Evolutionary conservation across 345 rosid genomes (phyloP).

Genomic region (Citrus trifoliata): DNA sequence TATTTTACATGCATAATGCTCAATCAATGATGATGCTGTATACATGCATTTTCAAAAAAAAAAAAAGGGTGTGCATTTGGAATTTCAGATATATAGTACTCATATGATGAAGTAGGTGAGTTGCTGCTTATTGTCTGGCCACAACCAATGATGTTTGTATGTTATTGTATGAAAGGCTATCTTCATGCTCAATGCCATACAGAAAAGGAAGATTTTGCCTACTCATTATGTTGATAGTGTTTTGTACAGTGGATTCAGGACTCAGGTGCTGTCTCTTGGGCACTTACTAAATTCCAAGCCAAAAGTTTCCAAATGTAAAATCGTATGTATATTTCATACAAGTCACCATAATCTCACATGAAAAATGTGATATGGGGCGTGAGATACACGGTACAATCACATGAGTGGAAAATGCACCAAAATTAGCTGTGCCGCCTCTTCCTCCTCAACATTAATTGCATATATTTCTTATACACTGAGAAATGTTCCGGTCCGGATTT

Average conservation of each 20-base stretch:
- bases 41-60: too few relatives aligned
- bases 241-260: too few relatives aligned
- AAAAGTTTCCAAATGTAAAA: not conserved
- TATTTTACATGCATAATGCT: too few relatives aligned
- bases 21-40: too few relatives aligned
- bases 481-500: too few relatives aligned
- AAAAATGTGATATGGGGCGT: not conserved
- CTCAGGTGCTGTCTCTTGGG: not conserved
- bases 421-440: too few relatives aligned
- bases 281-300: not conserved
- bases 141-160: not conserved
- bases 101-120: not conserved
- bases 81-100: too few relatives aligned
- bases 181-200: constrained; percentile 1
- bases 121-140: not conserved
- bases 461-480: too few relatives aligned
- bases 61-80: too few relatives aligned
- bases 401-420: not conserved
- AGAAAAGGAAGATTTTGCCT: not conserved
- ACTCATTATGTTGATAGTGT: not conserved
- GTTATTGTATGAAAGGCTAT: not conserved
- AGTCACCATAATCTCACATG: not conserved
- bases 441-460: too few relatives aligned
- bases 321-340: not conserved
- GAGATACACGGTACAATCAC: not conserved